These are phyloP conservation scores for Naganishia vaughanmartiniae DNA, from an alignment of 768 basidiomycete species.

Conservation along the genomic window DNA sequence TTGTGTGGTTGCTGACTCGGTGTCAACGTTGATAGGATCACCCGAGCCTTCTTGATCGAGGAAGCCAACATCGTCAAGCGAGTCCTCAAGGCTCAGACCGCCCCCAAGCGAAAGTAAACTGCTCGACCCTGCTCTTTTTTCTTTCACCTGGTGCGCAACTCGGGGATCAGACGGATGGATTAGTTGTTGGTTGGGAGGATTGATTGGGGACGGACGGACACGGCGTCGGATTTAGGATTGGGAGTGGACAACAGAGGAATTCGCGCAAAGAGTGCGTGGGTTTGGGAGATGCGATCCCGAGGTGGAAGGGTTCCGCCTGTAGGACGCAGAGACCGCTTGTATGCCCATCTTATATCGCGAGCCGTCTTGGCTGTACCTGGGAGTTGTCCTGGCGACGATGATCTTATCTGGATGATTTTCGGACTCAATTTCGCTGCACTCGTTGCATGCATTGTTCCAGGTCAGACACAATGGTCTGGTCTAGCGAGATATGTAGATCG, in stretches of 20 bases:
- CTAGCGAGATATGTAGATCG: no score
- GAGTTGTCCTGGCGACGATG: background rate
- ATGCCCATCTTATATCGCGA: background rate
- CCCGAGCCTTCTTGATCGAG: constrained; percentile 97
- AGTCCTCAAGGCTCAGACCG: constrained; percentile 86
- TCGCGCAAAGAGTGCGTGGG: background rate
- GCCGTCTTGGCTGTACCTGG: background rate
- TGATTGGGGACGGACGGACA: background rate
- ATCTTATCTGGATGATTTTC: constrained; percentile 23
- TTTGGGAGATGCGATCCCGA: background rate
- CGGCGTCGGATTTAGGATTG: background rate
- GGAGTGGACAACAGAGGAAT: background rate
- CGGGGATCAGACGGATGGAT: constrained; percentile 9
- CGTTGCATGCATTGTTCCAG: background rate
- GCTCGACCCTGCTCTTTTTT: background rate
- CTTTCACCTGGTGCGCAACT: background rate
- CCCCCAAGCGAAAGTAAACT: constrained; percentile 43
- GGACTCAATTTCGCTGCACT: background rate
- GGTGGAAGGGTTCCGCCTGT: background rate
- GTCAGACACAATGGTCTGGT: no score
- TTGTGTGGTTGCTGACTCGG: no score
- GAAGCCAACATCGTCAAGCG: constrained; percentile 99
- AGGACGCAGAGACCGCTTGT: background rate
- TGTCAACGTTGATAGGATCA: constrained; percentile 62
- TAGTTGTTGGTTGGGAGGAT: background rate